phyloP scores from a whole-genome alignment of 768 basidiomycete genomes.

The Rhodosporidiobolus odoratus region DNA sequence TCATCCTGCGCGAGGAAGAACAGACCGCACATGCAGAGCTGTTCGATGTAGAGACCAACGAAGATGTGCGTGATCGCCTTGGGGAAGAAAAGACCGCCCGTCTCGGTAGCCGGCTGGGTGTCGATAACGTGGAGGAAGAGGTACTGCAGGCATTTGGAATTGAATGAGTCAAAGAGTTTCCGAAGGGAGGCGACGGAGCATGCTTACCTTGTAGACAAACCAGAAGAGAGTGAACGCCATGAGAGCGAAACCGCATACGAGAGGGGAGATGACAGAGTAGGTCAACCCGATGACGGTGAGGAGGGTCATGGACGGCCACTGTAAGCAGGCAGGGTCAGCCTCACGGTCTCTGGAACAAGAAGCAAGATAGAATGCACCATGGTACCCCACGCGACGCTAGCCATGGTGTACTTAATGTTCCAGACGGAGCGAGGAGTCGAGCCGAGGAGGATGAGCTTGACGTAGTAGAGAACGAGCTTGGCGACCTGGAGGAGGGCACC shows the following conservation, averaged over 20 bases:
- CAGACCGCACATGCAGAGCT: conserved; percentile 73
- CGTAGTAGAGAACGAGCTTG: conserved; percentile 73
- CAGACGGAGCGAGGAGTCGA: conserved; percentile 83
- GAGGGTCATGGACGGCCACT: conserved; percentile 63
- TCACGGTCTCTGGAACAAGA: neutral
- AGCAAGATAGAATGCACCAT: conserved; percentile 35
- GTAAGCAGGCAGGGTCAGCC: neutral
- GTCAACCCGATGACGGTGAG: conserved; percentile 67
- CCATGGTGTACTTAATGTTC: conserved; percentile 68
- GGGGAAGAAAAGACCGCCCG: conserved; percentile 88
- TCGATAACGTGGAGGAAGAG: conserved; percentile 60
- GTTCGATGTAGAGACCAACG: conserved; percentile 85
- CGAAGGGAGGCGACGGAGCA: neutral
- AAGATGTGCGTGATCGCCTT: conserved; percentile 89
- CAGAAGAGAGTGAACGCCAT: conserved; percentile 79
- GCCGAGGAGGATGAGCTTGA: conserved; percentile 79
- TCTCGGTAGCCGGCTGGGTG: conserved; percentile 38
- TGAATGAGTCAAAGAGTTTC: neutral
- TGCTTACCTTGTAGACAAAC: conserved; percentile 61
- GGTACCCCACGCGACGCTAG: conserved; percentile 70
- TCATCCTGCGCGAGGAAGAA: conserved; percentile 78
- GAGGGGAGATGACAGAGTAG: conserved; percentile 83
- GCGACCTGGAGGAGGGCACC: conserved; percentile 76
- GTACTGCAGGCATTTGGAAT: conserved; percentile 50
- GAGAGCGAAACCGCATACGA: conserved; percentile 85